Percentiles rank a stretch among this genome's conserved stretches.
Evolutionary conservation across 768 basidiomycete species (phyloP).

Genomic region (Pleurotus tuoliensis): DNA sequence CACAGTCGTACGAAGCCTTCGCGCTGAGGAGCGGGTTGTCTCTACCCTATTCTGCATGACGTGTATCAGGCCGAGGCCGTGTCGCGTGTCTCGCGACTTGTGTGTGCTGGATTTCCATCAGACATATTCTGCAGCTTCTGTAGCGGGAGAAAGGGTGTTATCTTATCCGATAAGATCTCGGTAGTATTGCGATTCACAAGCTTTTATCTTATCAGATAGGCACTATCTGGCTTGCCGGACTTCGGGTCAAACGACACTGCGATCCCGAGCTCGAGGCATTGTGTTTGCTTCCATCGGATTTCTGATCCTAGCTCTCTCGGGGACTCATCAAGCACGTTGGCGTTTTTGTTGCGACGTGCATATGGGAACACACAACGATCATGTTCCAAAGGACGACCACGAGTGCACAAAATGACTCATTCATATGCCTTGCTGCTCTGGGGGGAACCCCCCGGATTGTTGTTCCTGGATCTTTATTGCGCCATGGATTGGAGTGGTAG

Average conservation of each 20-base stretch:
- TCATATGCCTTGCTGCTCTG: too few relatives aligned
- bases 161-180: neutral
- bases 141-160: neutral
- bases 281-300: neutral
- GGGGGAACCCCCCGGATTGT: slow-evolving; percentile 2
- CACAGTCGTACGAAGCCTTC: too few relatives aligned
- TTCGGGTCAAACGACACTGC: too few relatives aligned
- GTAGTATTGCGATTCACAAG: neutral
- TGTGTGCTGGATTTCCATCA: neutral
- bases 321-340: neutral
- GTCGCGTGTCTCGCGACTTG: neutral
- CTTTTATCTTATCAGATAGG: slow-evolving; percentile 5
- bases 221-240: too few relatives aligned
- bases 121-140: neutral
- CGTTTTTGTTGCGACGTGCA: neutral
- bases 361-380: neutral
- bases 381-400: neutral
- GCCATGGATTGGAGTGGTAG: neutral
- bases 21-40: too few relatives aligned
- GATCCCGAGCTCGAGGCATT: too few relatives aligned
- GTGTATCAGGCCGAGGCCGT: neutral
- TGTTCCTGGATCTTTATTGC: neutral
- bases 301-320: neutral
- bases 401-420: neutral
- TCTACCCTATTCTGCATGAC: neutral